Percentiles rank a stretch among this genome's conserved stretches.
Evolutionary conservation across 306 rosid species (phyloP).

Genomic region (Castanea mollissima): DNA sequence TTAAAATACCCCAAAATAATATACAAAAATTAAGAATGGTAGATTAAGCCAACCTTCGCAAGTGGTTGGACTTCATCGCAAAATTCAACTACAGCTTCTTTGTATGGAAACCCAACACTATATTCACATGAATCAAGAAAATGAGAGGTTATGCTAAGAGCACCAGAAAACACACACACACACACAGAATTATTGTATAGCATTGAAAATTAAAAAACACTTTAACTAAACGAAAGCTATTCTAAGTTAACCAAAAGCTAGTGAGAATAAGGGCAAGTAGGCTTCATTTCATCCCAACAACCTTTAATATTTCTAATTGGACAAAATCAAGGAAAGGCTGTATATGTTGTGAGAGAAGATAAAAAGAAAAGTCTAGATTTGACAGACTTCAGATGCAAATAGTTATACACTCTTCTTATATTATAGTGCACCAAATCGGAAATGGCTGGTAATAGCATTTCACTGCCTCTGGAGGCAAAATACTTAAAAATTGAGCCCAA

Average conservation of each 20-base stretch:
- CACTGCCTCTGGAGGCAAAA: not conserved
- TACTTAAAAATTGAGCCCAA: not conserved
- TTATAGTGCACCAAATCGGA: not conserved
- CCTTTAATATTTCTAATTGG: not conserved
- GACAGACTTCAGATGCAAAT: not conserved
- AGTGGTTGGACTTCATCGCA: constrained; percentile 47
- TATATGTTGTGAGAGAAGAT: not conserved
- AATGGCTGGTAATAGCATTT: not conserved
- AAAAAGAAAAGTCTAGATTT: not conserved
- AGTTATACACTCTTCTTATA: too few relatives aligned
- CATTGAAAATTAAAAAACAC: not conserved
- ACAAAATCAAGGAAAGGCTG: not conserved
- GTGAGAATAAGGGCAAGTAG: not conserved
- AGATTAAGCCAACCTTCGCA: constrained; percentile 35
- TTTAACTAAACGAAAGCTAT: not conserved
- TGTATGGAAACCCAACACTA: constrained; percentile 58
- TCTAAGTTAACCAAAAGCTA: not conserved
- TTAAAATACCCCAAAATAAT: not conserved
- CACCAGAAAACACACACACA: not conserved
- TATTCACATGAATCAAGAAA: constrained; percentile 3
- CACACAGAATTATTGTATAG: not conserved
- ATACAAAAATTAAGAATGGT: not conserved
- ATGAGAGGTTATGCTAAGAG: not conserved
- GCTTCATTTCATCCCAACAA: not conserved
- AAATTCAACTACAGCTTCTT: constrained; percentile 41